Conservation (phyloP, 208 protist species). For the Leishmania lainsoni region DNA sequence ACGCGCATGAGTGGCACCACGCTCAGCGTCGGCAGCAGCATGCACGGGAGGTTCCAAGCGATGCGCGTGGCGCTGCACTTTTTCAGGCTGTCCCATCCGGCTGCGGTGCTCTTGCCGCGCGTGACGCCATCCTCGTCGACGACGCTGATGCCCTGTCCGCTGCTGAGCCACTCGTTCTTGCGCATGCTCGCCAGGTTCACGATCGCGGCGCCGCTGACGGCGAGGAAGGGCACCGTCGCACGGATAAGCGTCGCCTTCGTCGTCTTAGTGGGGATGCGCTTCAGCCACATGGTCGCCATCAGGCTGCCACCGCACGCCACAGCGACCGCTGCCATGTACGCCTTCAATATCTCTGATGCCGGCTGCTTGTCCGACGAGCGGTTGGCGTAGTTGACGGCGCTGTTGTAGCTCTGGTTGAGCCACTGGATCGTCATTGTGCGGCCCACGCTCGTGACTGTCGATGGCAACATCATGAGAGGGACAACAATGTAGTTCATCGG, state of each 20-base stretch:
- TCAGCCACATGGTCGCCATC: conserved; percentile 65
- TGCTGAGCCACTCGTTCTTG: conserved; percentile 87
- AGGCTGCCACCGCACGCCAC: conserved; percentile 68
- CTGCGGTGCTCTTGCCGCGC: conserved; percentile 70
- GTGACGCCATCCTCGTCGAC: conserved; percentile 83
- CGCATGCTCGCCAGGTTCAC: conserved; percentile 91
- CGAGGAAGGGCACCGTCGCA: conserved; percentile 83
- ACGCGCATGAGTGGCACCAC: conserved; percentile 66
- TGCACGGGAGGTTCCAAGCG: conserved; percentile 82
- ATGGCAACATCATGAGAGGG: conserved; percentile 88
- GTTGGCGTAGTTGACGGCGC: conserved; percentile 95
- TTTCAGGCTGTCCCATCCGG: conserved; percentile 76
- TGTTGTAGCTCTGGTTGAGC: conserved; percentile 95
- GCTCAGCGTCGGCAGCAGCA: conserved; percentile 88
- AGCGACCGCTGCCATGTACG: conserved; percentile 78
- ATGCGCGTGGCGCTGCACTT: conserved; percentile 82
- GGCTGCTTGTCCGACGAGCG: conserved; percentile 90
- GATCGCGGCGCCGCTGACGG: conserved; percentile 77
- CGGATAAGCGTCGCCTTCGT: conserved; percentile 68
- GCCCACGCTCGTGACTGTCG: conserved; percentile 62
- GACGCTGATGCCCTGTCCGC: conserved; percentile 76
- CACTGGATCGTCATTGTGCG: conserved; percentile 90
- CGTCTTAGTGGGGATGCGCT: conserved; percentile 53
- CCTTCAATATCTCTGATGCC: conserved; percentile 73
- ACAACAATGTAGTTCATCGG: conserved; percentile 93